Conservation (phyloP, 1,139 yeast species). For the Hyphopichia khmerensis region DNA sequence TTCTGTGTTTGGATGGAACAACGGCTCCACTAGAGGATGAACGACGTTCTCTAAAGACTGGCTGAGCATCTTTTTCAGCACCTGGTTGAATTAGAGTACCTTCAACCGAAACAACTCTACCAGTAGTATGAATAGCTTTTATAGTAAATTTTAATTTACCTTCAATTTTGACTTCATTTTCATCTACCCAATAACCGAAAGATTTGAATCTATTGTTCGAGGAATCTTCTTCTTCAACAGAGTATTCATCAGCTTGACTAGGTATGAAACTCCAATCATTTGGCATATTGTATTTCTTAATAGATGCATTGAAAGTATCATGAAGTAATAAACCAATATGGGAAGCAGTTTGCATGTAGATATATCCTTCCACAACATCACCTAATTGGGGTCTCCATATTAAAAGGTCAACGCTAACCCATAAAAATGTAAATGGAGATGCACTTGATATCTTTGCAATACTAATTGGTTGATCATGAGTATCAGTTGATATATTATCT, state of each 20-base stretch:
- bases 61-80: constrained; percentile 55
- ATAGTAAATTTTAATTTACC: constrained; percentile 79
- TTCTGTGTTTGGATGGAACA: constrained; percentile 33
- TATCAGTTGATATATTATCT: constrained; percentile 32
- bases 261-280: constrained; percentile 80
- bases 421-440: constrained; percentile 84
- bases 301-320: constrained; percentile 93
- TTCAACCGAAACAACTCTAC: constrained; percentile 79
- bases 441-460: constrained; percentile 73
- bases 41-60: constrained; percentile 40
- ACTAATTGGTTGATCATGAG: constrained; percentile 20
- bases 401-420: constrained; percentile 82
- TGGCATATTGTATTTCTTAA: constrained; percentile 83
- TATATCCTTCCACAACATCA: constrained; percentile 79
- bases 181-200: constrained; percentile 86
- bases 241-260: constrained; percentile 62
- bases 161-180: constrained; percentile 66
- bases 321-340: constrained; percentile 89
- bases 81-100: constrained; percentile 75
- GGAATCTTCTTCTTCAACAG: constrained; percentile 13
- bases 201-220: constrained; percentile 39
- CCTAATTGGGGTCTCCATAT: constrained; percentile 90
- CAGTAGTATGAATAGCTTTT: constrained; percentile 70
- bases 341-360: constrained; percentile 91
- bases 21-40: constrained; percentile 11